Base-by-base conservation (phyloP, 495 filamentous ascomycete species). In the Cryomyces minteri region DNA sequence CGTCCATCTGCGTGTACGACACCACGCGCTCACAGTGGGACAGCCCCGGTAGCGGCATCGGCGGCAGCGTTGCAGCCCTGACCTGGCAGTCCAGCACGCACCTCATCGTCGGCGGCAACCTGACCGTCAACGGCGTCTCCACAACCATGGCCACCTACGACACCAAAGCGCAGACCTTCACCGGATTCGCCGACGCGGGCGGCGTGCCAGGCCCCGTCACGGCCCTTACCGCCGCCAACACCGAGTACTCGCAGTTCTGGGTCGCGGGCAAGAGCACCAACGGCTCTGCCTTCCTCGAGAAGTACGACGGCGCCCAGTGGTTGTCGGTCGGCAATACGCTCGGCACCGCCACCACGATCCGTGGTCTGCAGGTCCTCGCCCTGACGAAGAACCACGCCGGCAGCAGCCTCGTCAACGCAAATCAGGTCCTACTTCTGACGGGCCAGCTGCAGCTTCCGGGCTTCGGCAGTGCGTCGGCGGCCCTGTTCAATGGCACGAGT, bases 381-480 rank as follows among this genome's bases (percentile, higher is more conserved):
- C 53, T 90, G 31, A 76, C 68, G 7, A 54, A 75, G 41, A 62
- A 73, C 28, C 92, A 95, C 58, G 70, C 67, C 31, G 59, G 66
- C 37, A 76, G 69, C n/a, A 55, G 70, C 40, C 60, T 82, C n/a
- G 51, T 96, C 25, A 65, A 73, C 33, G 61, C 69, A 10, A 65
- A 76, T 42, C 72, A 90, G 56, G 68, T 72, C 1, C 74, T 99
- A n/a, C 67, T 99, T 46, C 60, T 94, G 39, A 80, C 84, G 43
- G 90, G 90, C 31, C 71, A 80, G 41, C 72, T 98, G 45, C 67
- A 72, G 43, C 66, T 95, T 32, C 75, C 81, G 0, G 60, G 62
- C 41, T 92, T 85, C 58, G 88, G 88, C 49, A 76, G 76, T 51
- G 83, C 79, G 9, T 94, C 88, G n/a, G 87, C 82, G 1, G 90